A percentile compares a stretch with the other conserved stretches of the same genome.
Conservation (phyloP, 2,329 filamentous ascomycete genomes). For the Aspergillus spinulosporus region DNA sequence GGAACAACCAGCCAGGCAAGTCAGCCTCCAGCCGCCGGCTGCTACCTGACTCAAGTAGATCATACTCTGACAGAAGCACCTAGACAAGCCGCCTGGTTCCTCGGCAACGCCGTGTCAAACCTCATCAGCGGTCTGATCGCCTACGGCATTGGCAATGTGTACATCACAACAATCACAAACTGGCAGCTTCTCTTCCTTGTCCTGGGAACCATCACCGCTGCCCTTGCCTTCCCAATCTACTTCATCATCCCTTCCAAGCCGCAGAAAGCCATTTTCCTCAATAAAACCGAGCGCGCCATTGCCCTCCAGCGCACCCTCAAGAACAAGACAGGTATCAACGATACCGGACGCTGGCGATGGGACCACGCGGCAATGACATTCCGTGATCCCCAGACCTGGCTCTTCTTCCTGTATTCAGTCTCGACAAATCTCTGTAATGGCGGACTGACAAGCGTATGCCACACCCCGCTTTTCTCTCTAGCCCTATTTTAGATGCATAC, state of each 20-base stretch:
- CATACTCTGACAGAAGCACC: not conserved
- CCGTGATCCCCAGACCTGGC: conserved; percentile 36
- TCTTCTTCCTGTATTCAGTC: conserved; percentile 34
- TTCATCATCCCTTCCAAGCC: conserved; percentile 32
- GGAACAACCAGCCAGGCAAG: conserved; percentile 33
- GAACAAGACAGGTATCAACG: conserved; percentile 57
- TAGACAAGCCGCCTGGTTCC: conserved; percentile 38
- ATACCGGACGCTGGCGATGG: conserved; percentile 46
- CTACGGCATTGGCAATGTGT: conserved; percentile 31
- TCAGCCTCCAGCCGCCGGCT: not conserved
- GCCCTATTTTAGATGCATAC: too few relatives aligned
- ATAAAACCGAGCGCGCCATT: conserved; percentile 45
- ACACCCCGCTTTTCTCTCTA: not conserved
- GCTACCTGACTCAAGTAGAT: too few relatives aligned
- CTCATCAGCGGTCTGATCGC: conserved; percentile 33
- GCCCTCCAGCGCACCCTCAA: conserved; percentile 54
- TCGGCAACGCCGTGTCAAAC: conserved; percentile 34
- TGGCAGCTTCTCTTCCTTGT: conserved; percentile 38
- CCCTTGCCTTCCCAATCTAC: conserved; percentile 21
- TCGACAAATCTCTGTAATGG: conserved; percentile 38
- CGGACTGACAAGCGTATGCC: conserved; percentile 33
- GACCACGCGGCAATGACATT: conserved; percentile 42
- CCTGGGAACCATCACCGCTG: conserved; percentile 32
- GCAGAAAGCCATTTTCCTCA: conserved; percentile 45
- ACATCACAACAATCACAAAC: conserved; percentile 21